These are phyloP conservation scores for Sequoia sempervirens DNA, from an alignment of 75 land plant species.

Conservation along the genomic window DNA sequence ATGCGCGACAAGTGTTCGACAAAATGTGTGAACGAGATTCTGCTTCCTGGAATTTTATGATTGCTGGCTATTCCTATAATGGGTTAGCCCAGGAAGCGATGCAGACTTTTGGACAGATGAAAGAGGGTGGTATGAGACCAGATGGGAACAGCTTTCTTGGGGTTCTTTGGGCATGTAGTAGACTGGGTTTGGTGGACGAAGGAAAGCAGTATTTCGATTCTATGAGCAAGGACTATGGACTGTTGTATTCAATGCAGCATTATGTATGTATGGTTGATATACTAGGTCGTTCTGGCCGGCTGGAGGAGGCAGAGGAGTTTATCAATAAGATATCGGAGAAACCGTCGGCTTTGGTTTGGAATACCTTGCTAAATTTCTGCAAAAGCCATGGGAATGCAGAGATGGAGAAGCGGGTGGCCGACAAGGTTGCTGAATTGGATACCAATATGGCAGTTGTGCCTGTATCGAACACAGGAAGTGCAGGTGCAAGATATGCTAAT, in stretches of 20 bases:
- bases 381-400: conserved; percentile 12
- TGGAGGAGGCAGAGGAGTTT: conserved; percentile 16
- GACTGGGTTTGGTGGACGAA: conserved; percentile 11
- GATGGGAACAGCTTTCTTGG: conserved; percentile 9
- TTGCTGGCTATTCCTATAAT: conserved; percentile 17
- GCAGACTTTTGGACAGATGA: conserved; percentile 11
- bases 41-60: conserved; percentile 14
- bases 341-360: conserved; percentile 4
- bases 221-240: conserved; percentile 8
- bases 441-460: background rate
- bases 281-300: conserved; percentile 4
- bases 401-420: conserved; percentile 7
- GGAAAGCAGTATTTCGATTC: conserved; percentile 1
- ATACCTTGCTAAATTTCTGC: conserved; percentile 10
- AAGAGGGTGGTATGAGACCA: conserved; percentile 8
- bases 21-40: conserved; percentile 6
- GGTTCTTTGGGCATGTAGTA: conserved; percentile 6
- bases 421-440: conserved; percentile 9
- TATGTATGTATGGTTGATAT: conserved; percentile 9
- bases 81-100: conserved; percentile 2
- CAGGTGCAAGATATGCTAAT: background rate
- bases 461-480: background rate
- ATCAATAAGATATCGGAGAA: background rate
- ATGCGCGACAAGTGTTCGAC: conserved; percentile 20
- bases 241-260: conserved; percentile 5